Evolutionary conservation across 1,284 basidiomycete species (phyloP).

Genomic region (Irpex sp.): DNA sequence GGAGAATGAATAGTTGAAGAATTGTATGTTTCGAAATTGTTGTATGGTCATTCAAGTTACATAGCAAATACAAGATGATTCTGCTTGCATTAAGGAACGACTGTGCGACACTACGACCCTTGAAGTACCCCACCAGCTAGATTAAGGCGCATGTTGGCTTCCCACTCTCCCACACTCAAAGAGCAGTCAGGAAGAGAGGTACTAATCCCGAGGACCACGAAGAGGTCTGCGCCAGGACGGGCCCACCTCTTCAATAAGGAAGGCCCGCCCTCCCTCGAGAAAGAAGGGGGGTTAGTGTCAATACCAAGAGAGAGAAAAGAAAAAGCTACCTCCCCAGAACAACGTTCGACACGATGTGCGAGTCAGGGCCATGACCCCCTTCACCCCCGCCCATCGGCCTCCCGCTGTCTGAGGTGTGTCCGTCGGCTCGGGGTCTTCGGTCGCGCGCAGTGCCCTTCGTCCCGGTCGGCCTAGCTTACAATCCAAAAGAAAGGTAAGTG

Average conservation of each 20-base stretch:
- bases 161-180: not conserved
- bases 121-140: not conserved
- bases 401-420: not conserved
- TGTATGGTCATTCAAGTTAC: too few relatives aligned
- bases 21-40: too few relatives aligned
- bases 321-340: not conserved
- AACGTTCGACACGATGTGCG: not conserved
- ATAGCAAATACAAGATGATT: not conserved
- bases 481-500: not conserved
- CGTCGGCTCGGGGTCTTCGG: not conserved
- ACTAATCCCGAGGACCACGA: constrained; percentile 9
- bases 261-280: not conserved
- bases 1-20: too few relatives aligned
- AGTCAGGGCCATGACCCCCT: not conserved
- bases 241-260: not conserved
- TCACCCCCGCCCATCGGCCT: not conserved
- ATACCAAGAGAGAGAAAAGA: not conserved
- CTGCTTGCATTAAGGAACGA: not conserved
- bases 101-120: not conserved
- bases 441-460: not conserved
- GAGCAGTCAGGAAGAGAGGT: not conserved
- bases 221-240: constrained; percentile 9
- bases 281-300: not conserved
- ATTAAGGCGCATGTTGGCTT: not conserved
- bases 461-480: not conserved